Evolutionary conservation across 108 stramenopile genomes (phyloP).

Genomic region (Aurantiochytrium sp.): DNA sequence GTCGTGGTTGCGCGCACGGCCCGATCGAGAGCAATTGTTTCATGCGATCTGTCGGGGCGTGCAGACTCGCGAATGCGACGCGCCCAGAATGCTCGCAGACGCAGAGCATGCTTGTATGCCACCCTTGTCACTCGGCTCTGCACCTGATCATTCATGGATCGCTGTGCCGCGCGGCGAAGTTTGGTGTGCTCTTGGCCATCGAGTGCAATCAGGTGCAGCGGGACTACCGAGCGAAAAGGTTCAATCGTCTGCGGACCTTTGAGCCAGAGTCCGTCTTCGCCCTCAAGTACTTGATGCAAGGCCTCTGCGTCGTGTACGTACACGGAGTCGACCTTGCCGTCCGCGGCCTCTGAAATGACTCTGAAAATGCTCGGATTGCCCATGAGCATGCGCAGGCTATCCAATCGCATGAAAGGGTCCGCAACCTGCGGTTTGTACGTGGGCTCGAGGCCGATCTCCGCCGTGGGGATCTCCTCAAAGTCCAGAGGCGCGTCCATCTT

Average conservation of each 20-base stretch:
- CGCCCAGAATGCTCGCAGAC: not conserved
- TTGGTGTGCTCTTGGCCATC: not conserved
- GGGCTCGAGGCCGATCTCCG: not conserved
- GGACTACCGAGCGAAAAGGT: not conserved
- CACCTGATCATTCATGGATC: not conserved
- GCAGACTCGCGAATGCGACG: too few species aligned
- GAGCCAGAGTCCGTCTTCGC: not conserved
- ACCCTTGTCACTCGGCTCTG: not conserved
- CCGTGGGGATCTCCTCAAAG: not conserved
- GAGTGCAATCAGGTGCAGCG: not conserved
- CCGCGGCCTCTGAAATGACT: not conserved
- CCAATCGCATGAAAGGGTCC: not conserved
- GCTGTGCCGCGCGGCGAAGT: not conserved
- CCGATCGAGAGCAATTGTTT: not conserved
- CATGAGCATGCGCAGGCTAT: not conserved
- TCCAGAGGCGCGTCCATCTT: not conserved
- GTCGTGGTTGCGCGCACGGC: not conserved
- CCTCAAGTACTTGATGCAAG: not conserved
- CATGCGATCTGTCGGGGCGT: not conserved
- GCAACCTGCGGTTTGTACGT: not conserved
- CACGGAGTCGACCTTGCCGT: not conserved
- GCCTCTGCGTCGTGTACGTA: not conserved
- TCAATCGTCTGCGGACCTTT: not conserved
- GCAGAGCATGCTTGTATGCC: not conserved
- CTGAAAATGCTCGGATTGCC: not conserved